Conservation (phyloP, 345 rosid species). For the Lepidium africanum region DNA sequence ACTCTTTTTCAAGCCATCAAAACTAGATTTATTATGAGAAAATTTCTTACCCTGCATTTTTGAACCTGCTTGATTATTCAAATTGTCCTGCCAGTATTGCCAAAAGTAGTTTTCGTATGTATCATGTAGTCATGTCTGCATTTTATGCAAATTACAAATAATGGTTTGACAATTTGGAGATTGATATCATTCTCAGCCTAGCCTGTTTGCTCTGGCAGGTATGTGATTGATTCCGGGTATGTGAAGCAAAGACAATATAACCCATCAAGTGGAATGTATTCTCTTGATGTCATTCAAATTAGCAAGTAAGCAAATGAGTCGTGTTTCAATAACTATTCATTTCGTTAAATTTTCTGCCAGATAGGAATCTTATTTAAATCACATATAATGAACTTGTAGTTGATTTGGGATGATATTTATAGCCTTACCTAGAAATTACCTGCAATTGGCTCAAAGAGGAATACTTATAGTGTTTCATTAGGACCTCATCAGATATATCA, state of each 20-base stretch:
- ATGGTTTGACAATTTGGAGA: constrained; percentile 1
- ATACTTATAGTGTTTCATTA: not conserved
- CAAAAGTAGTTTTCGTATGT: not conserved
- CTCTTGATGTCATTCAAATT: constrained; percentile 88
- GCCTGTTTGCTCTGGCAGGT: constrained; percentile 41
- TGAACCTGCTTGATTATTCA: constrained; percentile 4
- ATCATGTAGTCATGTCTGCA: not conserved
- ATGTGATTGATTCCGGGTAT: constrained; percentile 87
- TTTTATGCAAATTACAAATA: not conserved
- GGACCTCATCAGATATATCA: constrained; percentile 6
- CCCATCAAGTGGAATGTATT: constrained; percentile 93
- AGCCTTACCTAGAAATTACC: not conserved
- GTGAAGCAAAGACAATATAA: constrained; percentile 96
- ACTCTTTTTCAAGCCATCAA: not conserved
- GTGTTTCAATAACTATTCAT: constrained; percentile 3
- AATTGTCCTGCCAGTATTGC: not conserved
- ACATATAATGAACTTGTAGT: not conserved
- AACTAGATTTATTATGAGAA: not conserved
- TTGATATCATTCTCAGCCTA: constrained; percentile 6
- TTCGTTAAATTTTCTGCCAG: not conserved
- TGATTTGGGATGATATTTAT: not conserved
- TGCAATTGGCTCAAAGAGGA: not conserved
- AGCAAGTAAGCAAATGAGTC: constrained; percentile 70
- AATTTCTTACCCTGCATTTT: not conserved
- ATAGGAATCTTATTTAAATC: not conserved